Evolutionary conservation across 2,329 filamentous ascomycete species (phyloP), one percentile per base, ranked within the genome.

Genomic region (Calonectria hongkongensis): DNA sequence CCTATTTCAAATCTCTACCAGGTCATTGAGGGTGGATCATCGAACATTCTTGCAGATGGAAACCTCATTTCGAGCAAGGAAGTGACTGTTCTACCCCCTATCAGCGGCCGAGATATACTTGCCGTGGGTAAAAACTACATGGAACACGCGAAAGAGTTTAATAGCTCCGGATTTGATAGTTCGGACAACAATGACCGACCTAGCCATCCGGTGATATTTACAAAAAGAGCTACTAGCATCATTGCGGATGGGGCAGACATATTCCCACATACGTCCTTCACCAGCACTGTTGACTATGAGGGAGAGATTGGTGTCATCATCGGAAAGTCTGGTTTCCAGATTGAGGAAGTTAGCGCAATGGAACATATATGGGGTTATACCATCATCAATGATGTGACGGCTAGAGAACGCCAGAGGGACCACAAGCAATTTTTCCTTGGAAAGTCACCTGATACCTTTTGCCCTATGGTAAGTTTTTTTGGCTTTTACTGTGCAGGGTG

Each of bases 351-450:
- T 1, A 80, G 88, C 70, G 89, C 89, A 0, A 82, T 85, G 83
- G 81, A 87, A 13, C 77, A 90, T 76, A 87, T 91, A 2, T 90
- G 88, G 88, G 89, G 88, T 0, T 91, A 87, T 72, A 89, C 88
- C 0, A 90, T 90, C 64, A 86, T 90, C 74, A 90, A 90, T 70
- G 88, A 90, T 64, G 76, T 89, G 66, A 89, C 88, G 10, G 88
- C 88, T 0, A 82, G 88, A 2, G 87, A 89, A 71, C 81, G 83
- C 45, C 88, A 90, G 79, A 81, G 87, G n/a, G 87, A 90, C 70
- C 89, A 91, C 69, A 90, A 91, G 78, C 90, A 92, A 73, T 91
- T 90, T 77, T 91, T 87, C 66, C 86, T 91, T 60, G 89, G 89
- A 8, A 91, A 91, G 77, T 89, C 86, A 0, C 81, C 85, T 0